These are phyloP conservation scores for Podaxis sp. DNA, from an alignment of 768 basidiomycete genomes.

Conservation along the genomic window DNA sequence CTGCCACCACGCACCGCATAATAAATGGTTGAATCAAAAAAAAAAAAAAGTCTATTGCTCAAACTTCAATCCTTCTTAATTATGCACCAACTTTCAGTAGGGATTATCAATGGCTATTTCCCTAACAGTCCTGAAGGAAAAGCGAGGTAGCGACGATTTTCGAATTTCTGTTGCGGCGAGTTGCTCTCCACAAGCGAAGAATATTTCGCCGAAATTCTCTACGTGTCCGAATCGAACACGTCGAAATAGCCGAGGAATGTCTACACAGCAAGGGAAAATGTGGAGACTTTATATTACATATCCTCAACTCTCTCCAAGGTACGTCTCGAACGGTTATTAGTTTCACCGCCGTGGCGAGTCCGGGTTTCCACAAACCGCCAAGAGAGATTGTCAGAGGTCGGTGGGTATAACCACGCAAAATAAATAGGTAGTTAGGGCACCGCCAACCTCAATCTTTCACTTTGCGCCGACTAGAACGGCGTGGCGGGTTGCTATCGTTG, in stretches of 20 bases:
- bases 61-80: too few relatives aligned
- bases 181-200: background rate
- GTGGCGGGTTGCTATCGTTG: background rate
- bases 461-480: constrained; percentile 13
- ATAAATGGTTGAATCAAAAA: too few relatives aligned
- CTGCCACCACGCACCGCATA: background rate
- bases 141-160: too few relatives aligned
- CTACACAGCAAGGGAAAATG: background rate
- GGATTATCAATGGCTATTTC: too few relatives aligned
- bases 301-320: background rate
- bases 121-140: too few relatives aligned
- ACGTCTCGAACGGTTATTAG: too few relatives aligned
- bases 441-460: background rate
- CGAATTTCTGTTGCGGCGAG: background rate
- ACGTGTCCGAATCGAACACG: background rate
- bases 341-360: too few relatives aligned
- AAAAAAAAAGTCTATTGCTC: too few relatives aligned
- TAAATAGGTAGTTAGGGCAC: background rate
- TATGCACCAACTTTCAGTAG: too few relatives aligned
- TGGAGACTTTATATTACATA: background rate
- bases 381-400: background rate
- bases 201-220: background rate
- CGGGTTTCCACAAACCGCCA: background rate
- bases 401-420: background rate
- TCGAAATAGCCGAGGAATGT: background rate